Evolutionary conservation across 768 basidiomycete genomes (phyloP), one percentile per base, ranked within the genome.

Genomic region (Fomitopsis serialis): DNA sequence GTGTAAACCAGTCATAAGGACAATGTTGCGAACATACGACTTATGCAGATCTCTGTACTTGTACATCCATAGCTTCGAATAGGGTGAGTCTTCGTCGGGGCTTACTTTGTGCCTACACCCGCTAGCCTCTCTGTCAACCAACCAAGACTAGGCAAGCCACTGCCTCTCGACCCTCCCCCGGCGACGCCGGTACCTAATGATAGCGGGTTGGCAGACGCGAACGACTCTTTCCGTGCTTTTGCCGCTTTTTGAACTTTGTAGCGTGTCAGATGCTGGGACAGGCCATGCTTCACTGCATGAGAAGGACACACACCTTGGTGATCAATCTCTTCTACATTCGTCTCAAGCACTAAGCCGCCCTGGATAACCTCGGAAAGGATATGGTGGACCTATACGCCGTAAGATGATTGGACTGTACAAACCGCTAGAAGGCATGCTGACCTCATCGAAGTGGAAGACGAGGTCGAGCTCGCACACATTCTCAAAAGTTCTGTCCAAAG

Each of bases 391-490:
- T 96, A 52, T 27, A 32, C 42, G 50, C n/a, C 10, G 42, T 32
- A 34, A 44, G 48, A 19, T 34, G 12, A 27, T 45, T 4, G 44
- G 10, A 37, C 2, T n/a, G n/a, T 25, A 22, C 2, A 54, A 42
- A n/a, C n/a, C 34, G 42, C 25, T 43, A 10, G 9, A 24, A 45
- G 46, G 11, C 12, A 10, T 47, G 29, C 78, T 29, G 60, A 92
- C 95, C 78, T 98, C 94, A 68, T 98, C 97, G 63, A 98, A 99
- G 68, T 98, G 95, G 69, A 98, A 99, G 48, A 99, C 95, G 12
- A 99, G 78, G 68, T 99, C 97, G 43, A 99, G 76, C 69, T 99
- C 97, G 70, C 97, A 98, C 0, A 99, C 97, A 63, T 98, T 98
- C 74, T 97, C 93, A 66, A 98, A 99, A 15, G 92, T 85, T 35